phyloP scores from a whole-genome alignment of 2,329 filamentous ascomycete species.

The Sclerotinia glacialis region DNA sequence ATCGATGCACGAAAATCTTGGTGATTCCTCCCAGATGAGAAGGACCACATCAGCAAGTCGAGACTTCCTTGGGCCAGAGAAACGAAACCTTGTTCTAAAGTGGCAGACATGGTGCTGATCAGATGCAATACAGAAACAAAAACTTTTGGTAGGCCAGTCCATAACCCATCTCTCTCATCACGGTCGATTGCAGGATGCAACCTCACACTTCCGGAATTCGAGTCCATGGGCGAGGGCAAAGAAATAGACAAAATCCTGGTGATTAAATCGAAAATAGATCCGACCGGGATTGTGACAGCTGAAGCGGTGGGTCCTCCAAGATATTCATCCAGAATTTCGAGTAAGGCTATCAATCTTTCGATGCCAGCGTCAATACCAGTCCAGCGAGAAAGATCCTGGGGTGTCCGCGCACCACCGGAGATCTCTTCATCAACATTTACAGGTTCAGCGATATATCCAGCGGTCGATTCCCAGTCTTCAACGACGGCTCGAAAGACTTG shows the following conservation, averaged over 20 bases:
- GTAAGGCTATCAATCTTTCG: slow-evolving; percentile 64
- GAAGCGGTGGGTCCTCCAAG: slow-evolving; percentile 63
- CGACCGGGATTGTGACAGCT: slow-evolving; percentile 65
- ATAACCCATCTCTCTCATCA: slow-evolving; percentile 79
- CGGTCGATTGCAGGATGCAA: slow-evolving; percentile 70
- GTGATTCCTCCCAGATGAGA: slow-evolving; percentile 55
- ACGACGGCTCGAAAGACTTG: slow-evolving; percentile 73
- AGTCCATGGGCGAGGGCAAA: slow-evolving; percentile 43
- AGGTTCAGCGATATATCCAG: slow-evolving; percentile 47
- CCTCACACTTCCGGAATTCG: slow-evolving; percentile 44
- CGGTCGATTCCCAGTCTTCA: slow-evolving; percentile 75
- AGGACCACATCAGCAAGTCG: slow-evolving; percentile 70
- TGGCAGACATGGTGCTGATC: slow-evolving; percentile 53
- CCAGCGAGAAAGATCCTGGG: slow-evolving; percentile 65
- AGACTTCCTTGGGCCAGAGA: slow-evolving; percentile 62
- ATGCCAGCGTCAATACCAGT: slow-evolving; percentile 69
- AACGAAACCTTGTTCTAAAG: slow-evolving; percentile 56
- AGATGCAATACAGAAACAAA: slow-evolving; percentile 69
- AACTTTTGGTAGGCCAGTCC: slow-evolving; percentile 68
- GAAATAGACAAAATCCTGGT: slow-evolving; percentile 67
- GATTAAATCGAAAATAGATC: slow-evolving; percentile 64
- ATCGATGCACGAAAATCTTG: slow-evolving; percentile 55
- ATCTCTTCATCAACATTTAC: slow-evolving; percentile 49
- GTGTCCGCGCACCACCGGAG: slow-evolving; percentile 46
- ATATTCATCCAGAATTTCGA: slow-evolving; percentile 63